Conservation (phyloP, 2,329 filamentous ascomycete genomes). For the Paraconiothyrium sp. region DNA sequence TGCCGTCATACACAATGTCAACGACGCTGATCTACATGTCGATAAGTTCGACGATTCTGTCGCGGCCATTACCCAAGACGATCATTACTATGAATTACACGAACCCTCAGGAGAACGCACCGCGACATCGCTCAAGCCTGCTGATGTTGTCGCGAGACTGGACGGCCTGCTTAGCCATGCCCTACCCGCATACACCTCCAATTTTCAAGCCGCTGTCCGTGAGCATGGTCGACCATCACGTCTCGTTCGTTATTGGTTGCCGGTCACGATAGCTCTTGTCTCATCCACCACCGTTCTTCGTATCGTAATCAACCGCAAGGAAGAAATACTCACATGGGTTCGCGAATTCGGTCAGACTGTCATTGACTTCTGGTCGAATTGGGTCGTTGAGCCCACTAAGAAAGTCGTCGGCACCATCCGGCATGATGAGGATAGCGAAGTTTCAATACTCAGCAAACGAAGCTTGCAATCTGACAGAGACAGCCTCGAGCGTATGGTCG, state of each 20-base stretch:
- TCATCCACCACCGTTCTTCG: constrained; percentile 89
- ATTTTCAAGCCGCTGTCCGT: constrained; percentile 65
- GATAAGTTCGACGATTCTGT: constrained; percentile 66
- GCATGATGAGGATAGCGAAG: constrained; percentile 90
- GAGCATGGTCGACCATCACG: constrained; percentile 79
- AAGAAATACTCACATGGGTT: constrained; percentile 83
- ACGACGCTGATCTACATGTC: constrained; percentile 65
- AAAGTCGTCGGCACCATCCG: constrained; percentile 91
- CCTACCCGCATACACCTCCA: constrained; percentile 72
- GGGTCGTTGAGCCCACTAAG: constrained; percentile 86
- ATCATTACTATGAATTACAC: constrained; percentile 57
- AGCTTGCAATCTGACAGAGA: constrained; percentile 90
- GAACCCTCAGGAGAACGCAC: constrained; percentile 48
- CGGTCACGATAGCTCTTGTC: constrained; percentile 70
- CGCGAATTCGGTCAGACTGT: constrained; percentile 79
- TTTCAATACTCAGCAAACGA: constrained; percentile 94
- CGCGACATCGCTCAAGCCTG: constrained; percentile 50
- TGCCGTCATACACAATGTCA: constrained; percentile 78
- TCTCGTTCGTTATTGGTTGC: constrained; percentile 88
- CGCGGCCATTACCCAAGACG: constrained; percentile 64
- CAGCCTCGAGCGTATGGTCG: constrained; percentile 95
- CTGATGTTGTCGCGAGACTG: constrained; percentile 72
- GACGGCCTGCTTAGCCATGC: constrained; percentile 73
- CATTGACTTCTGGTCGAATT: constrained; percentile 94
- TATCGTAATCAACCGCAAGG: constrained; percentile 76